Evolutionary conservation across 2,329 filamentous ascomycete genomes (phyloP), one percentile per base, ranked within the genome.

Genomic region (Acrocalymma vagum): DNA sequence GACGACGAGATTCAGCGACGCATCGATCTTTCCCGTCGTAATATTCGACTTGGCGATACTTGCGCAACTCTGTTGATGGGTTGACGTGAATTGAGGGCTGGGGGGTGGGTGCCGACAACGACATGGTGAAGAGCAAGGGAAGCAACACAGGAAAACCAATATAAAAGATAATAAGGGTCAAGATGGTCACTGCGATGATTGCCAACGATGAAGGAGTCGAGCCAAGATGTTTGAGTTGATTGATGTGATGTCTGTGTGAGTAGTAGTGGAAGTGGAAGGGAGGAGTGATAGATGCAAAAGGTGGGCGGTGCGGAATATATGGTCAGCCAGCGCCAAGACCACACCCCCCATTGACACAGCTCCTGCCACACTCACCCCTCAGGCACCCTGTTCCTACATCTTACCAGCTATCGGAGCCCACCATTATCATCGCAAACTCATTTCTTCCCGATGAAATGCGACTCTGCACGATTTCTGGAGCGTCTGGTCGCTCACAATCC

Each of bases 1-100:
- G 51, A 51, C 51, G 53, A 53, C 48, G 53, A 54, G 47, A 58
- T 32, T 67, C 60, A 9, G 55, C 42, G 17, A 63, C 52, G 27
- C 44, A 58, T 27, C 58, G 35, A 31, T 37, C 47, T 21, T 46
- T 45, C 14, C 54, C 54, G 51, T 66, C 39, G 31, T 54, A 43
- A 34, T 63, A 64, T 29, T 55, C 45, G n/a, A 45, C 49, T 33
- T 60, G 49, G 30, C 59, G 60, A 41, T 61, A 59, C 16, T 39
- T 29, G 16, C 42, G 18, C 22, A 11, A 18, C 9, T 6, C 25
- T 16, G 15, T 38, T 27, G 32, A 16, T 10, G 43, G 33, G 15
- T n/a, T 18, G 15, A 17, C 10, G n/a, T 13, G 15, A 22, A 28
- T 29, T 14, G 11, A 4, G n/a, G 33, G 8, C 17, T 38, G 45